These are phyloP conservation scores for maize (Zea mays) DNA, from an alignment of 176 grass and related monocot species.

Conservation along the genomic window DNA sequence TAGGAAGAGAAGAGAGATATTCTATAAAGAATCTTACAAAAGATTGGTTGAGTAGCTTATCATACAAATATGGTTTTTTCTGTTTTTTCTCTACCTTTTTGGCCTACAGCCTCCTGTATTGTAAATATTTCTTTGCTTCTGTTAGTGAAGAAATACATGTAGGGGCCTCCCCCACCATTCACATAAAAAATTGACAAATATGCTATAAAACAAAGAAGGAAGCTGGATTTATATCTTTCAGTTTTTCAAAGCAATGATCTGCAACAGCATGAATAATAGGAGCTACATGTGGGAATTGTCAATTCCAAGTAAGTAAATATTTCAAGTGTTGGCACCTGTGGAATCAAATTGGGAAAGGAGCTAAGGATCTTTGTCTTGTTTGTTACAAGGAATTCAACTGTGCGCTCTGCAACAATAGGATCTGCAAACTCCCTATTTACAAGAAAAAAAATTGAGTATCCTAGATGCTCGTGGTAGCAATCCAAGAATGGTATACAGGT, in stretches of 20 bases:
- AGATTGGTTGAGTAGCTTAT: not conserved
- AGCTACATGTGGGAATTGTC: not conserved
- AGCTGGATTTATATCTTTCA: conserved; percentile 19
- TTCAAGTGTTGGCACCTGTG: conserved; percentile 56
- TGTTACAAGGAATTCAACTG: conserved; percentile 69
- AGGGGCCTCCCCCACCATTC: not conserved
- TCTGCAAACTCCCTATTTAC: conserved; percentile 81
- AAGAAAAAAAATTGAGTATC: conserved; percentile 15
- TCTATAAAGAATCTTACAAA: not conserved
- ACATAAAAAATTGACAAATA: not conserved
- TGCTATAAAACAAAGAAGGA: conserved; percentile 16
- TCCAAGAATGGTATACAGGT: not conserved
- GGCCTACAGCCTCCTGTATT: not conserved
- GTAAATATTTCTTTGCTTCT: not conserved
- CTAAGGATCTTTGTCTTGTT: conserved; percentile 77
- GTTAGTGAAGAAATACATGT: not conserved
- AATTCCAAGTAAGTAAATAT: conserved; percentile 13
- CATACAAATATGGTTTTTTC: not conserved
- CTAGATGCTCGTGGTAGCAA: conserved; percentile 7
- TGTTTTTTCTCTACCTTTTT: not conserved
- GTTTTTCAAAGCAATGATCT: conserved; percentile 16
- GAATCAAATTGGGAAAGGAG: conserved; percentile 68
- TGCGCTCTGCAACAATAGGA: conserved; percentile 65
- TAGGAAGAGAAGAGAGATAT: not conserved
- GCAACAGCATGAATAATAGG: not conserved